Conservation (phyloP, 2,329 filamentous ascomycete species). For the Phialemoniopsis sp. region DNA sequence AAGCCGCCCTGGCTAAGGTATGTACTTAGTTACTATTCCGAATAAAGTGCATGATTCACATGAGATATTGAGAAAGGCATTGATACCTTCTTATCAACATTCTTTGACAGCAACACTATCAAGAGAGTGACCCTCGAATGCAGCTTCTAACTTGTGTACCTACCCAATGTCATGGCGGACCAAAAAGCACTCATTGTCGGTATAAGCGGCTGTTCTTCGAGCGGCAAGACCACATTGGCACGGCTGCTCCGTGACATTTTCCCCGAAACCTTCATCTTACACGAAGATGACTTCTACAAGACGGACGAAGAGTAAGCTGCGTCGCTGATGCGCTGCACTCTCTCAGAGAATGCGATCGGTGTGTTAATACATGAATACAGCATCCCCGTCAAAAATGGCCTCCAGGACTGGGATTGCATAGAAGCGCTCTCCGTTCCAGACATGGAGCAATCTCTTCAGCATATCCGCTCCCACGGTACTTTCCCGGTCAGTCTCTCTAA, state of each 20-base stretch:
- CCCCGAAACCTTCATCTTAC: slow-evolving; percentile 73
- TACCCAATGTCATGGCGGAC: slow-evolving; percentile 26
- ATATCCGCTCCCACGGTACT: slow-evolving; percentile 66
- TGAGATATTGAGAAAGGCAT: too few relatives aligned
- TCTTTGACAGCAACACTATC: too few relatives aligned
- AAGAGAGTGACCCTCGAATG: too few relatives aligned
- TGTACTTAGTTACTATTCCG: too few relatives aligned
- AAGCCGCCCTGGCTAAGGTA: too few relatives aligned
- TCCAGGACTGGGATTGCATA: slow-evolving; percentile 90
- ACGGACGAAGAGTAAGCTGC: slow-evolving; percentile 63
- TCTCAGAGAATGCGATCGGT: too few relatives aligned
- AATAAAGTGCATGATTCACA: too few relatives aligned
- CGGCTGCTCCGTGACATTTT: slow-evolving; percentile 81
- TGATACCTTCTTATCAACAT: too few relatives aligned
- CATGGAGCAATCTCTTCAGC: slow-evolving; percentile 61
- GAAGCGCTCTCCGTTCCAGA: slow-evolving; percentile 69
- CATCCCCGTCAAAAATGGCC: slow-evolving; percentile 50
- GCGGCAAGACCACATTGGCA: slow-evolving; percentile 91
- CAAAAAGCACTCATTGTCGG: slow-evolving; percentile 63
- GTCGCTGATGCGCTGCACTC: too few relatives aligned
- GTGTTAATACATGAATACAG: slow-evolving; percentile 23
- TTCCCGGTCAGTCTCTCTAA: slow-evolving; percentile 48
- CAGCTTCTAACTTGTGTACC: too few relatives aligned
- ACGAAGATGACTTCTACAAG: slow-evolving; percentile 95
- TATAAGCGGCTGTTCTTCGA: slow-evolving; percentile 86